Evolutionary conservation across 768 basidiomycete genomes (phyloP).

Genomic region (Polyporus arcularius): DNA sequence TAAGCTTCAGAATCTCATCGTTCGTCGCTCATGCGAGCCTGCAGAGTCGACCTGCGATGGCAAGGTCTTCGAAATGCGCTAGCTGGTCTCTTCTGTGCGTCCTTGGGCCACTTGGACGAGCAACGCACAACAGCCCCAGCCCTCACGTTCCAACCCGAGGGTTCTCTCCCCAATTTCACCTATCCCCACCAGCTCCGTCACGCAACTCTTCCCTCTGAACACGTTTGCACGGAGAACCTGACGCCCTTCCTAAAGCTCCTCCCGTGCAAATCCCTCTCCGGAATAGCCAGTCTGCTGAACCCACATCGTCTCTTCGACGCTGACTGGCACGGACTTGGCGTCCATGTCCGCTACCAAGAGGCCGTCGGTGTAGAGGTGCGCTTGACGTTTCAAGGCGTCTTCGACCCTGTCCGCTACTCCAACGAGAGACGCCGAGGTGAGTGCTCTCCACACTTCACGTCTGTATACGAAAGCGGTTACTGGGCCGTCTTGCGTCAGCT

Average conservation of each 20-base stretch:
- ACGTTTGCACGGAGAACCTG: conserved; percentile 96
- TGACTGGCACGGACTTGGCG: conserved; percentile 86
- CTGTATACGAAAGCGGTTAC: not conserved
- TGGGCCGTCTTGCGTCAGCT: not conserved
- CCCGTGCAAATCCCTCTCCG: conserved; percentile 88
- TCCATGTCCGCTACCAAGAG: conserved; percentile 69
- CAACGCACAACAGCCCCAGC: conserved; percentile 71
- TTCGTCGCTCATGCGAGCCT: not conserved
- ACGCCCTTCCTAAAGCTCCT: conserved; percentile 95
- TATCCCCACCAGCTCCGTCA: conserved; percentile 63
- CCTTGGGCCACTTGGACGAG: conserved; percentile 76
- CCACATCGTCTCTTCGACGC: conserved; percentile 87
- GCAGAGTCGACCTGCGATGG: conserved; percentile 79
- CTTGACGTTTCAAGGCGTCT: conserved; percentile 73
- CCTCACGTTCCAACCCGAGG: conserved; percentile 62
- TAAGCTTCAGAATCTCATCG: too few species aligned
- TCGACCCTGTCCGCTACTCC: conserved; percentile 69
- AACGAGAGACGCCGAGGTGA: conserved; percentile 57
- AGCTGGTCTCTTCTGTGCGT: conserved; percentile 93
- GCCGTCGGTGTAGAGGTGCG: conserved; percentile 58
- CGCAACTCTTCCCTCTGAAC: conserved; percentile 76
- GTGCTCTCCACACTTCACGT: conserved; percentile 4
- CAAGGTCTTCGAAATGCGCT: conserved; percentile 83
- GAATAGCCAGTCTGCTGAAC: conserved; percentile 80
- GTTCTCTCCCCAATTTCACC: conserved; percentile 50